Conservation (phyloP, 140 eudicot genomes). For the Oenanthe javanica region DNA sequence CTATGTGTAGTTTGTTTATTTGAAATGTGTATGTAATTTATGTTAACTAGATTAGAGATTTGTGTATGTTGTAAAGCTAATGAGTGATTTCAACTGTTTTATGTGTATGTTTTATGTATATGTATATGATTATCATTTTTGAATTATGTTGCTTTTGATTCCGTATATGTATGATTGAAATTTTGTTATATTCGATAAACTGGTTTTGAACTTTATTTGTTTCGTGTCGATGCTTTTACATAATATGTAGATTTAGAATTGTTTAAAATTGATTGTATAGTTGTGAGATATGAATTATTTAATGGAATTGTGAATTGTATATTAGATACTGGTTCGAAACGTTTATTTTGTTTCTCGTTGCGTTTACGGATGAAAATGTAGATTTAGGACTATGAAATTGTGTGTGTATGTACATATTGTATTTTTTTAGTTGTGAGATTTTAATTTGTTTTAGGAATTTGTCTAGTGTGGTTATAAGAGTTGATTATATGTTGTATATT, state of each 20-base stretch:
- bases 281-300: background rate
- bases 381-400: no score
- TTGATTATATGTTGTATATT: background rate
- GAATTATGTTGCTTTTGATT: background rate
- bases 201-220: background rate
- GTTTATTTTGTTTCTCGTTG: no score
- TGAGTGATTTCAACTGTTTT: background rate
- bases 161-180: background rate
- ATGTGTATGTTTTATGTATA: background rate
- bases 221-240: background rate
- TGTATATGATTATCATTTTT: background rate
- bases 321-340: background rate
- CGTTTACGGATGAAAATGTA: background rate
- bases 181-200: background rate
- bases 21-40: background rate
- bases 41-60: background rate
- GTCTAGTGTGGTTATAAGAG: background rate
- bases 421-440: background rate
- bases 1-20: background rate
- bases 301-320: no score
- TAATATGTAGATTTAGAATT: background rate
- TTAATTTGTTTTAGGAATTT: background rate
- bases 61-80: background rate
- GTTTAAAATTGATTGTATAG: background rate
- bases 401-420: no score